Base-by-base conservation (phyloP, 2,329 filamentous ascomycete species). In the Colletotrichum ledebouriae region DNA sequence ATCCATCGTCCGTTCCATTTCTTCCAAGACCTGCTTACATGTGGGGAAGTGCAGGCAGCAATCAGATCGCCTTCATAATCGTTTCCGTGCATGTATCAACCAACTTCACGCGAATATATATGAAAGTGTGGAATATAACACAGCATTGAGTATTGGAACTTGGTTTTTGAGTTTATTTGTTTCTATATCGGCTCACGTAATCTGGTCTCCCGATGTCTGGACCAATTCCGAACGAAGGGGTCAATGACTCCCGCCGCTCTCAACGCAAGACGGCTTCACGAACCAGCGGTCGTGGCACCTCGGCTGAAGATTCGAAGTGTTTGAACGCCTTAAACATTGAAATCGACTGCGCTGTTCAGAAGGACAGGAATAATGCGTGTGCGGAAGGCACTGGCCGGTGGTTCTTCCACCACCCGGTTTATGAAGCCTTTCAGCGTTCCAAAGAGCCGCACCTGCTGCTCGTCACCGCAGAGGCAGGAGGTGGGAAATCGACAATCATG, bases 401-500 rank as follows among this genome's bases (percentile, higher is more conserved):
- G 56, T 46, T 59, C 42, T 47, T 59, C 56, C 41, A 47, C 2
- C 42, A 59, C n/a, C 15, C 56, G 15, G 56, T 44, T 7, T 59
- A 47, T 37, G 42, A 59, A 46, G 41, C n/a, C 41, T 59, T 59
- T 11, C 56, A 59, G 37, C 15, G 6, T 2, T n/a, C 29, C 56
- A 59, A 37, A n/a, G 29, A 33, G 6, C 6, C 29, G 4, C 56
- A 47, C 15, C 15, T 59, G 12, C 17, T 59, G 25, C 29, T 59
- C 15, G 29, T 59, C 22, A 59, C 42, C 42, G 56, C 56, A 20
- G 56, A 59, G 10, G 56, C 56, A 22, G 56, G 56, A n/a, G 56
- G 56, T 10, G 56, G 56, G 5, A 59, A 59, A 11, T 59, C 56
- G 3, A 59, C 56, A 3, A 47, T 41, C 9, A 46, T 59, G 56